A percentile compares a stretch with the other conserved stretches of the same genome.
Conservation (phyloP, 1,139 yeast species). For the Geotrichum cucujoidarum region DNA sequence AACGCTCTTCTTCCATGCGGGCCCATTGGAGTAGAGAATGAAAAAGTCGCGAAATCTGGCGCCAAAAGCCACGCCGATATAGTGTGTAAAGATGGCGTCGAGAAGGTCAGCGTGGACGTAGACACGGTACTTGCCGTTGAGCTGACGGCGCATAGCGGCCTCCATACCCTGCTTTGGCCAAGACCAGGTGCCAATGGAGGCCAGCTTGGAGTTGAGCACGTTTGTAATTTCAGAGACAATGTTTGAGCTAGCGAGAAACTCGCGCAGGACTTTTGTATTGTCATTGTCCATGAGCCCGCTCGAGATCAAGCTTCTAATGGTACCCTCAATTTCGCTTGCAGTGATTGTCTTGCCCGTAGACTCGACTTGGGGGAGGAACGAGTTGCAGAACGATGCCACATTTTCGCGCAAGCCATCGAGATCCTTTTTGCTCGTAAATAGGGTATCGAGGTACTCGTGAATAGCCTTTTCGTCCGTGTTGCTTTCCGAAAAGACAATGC, state of each 20-base stretch:
- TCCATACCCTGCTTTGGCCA: conserved; percentile 22
- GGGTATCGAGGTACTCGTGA: conserved; percentile 16
- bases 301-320: conserved; percentile 7
- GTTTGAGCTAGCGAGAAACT: conserved; percentile 14
- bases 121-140: conserved; percentile 23
- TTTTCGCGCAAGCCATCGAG: conserved; percentile 13
- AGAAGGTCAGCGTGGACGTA: conserved; percentile 23
- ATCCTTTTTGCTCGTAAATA: conserved; percentile 16
- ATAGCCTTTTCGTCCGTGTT: conserved; percentile 12
- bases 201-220: conserved; percentile 22
- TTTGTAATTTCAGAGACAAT: conserved; percentile 21
- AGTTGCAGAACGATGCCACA: conserved; percentile 10
- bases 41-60: conserved; percentile 5
- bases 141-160: conserved; percentile 18
- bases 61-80: conserved; percentile 20
- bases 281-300: conserved; percentile 16
- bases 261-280: conserved; percentile 16
- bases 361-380: neutral
- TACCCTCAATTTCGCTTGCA: conserved; percentile 1
- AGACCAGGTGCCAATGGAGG: conserved; percentile 19
- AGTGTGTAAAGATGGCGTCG: conserved; percentile 20
- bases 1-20: conserved; percentile 3
- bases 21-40: neutral
- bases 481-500: conserved; percentile 19
- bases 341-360: neutral